A percentile compares a stretch with the other conserved stretches of the same genome.
phyloP scores from a whole-genome alignment of 805 yeast species.

The Starmerella sp. region DNA sequence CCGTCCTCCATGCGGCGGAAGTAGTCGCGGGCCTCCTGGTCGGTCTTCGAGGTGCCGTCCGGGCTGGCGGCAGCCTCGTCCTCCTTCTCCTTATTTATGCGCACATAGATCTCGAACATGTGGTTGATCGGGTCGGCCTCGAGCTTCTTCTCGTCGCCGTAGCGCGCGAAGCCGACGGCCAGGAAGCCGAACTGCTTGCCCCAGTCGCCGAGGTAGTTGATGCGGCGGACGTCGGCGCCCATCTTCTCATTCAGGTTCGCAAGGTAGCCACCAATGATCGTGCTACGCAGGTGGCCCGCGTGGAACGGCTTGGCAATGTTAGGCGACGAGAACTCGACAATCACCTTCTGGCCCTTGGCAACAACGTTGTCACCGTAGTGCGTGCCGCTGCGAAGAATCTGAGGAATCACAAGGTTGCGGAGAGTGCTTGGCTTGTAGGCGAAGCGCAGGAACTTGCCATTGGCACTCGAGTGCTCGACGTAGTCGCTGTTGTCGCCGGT shows the following conservation, averaged over 20 bases:
- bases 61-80: slow-evolving; percentile 50
- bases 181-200: slow-evolving; percentile 96
- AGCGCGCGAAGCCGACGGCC: slow-evolving; percentile 82
- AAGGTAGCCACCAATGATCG: slow-evolving; percentile 94
- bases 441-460: slow-evolving; percentile 87
- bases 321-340: slow-evolving; percentile 92
- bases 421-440: slow-evolving; percentile 60
- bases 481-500: slow-evolving; percentile 41
- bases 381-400: slow-evolving; percentile 46
- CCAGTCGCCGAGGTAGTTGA: slow-evolving; percentile 98
- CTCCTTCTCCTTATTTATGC: slow-evolving; percentile 64
- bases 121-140: slow-evolving; percentile 80
- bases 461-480: slow-evolving; percentile 60
- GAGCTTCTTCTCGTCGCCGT: slow-evolving; percentile 68
- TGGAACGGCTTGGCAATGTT: slow-evolving; percentile 99
- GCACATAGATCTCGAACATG: slow-evolving; percentile 86
- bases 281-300: slow-evolving; percentile 96
- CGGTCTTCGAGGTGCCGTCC: slow-evolving; percentile 44
- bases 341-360: slow-evolving; percentile 57
- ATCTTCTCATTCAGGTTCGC: slow-evolving; percentile 78
- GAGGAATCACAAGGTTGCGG: slow-evolving; percentile 57
- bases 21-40: slow-evolving; percentile 75
- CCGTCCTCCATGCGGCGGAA: slow-evolving; percentile 92
- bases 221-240: slow-evolving; percentile 86
- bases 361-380: slow-evolving; percentile 65